Conservation (phyloP, 352 stramenopile species). For the Pythium brachiatum region DNA sequence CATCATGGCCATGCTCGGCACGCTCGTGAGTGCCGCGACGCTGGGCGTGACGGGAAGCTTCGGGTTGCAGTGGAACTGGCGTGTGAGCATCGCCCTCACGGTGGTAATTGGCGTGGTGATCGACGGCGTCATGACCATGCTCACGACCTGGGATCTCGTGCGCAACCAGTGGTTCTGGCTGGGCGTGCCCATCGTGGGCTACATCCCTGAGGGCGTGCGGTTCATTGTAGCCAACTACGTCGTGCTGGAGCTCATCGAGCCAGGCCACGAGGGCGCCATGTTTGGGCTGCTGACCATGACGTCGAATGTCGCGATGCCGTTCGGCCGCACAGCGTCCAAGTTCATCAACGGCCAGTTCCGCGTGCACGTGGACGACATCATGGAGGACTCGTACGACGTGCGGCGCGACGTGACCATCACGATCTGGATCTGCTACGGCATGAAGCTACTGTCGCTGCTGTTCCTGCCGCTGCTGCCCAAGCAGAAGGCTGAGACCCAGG, state of each 20-base stretch:
- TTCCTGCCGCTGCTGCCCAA: slow-evolving; percentile 22
- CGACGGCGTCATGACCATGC: slow-evolving; percentile 25
- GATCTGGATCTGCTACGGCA: slow-evolving; percentile 24
- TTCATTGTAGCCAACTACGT: slow-evolving; percentile 29
- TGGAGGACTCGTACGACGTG: slow-evolving; percentile 22
- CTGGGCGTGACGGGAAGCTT: slow-evolving; percentile 20
- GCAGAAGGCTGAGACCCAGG: slow-evolving; percentile 26
- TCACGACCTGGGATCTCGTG: slow-evolving; percentile 27
- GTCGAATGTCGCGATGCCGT: slow-evolving; percentile 16
- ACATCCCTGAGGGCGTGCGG: slow-evolving; percentile 22
- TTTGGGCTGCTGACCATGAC: slow-evolving; percentile 37
- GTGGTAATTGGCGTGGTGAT: slow-evolving; percentile 17
- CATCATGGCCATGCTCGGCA: slow-evolving; percentile 20
- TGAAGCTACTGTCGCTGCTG: slow-evolving; percentile 16
- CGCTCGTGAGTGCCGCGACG: slow-evolving; percentile 9
- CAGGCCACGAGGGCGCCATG: slow-evolving; percentile 16
- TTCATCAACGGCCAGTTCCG: slow-evolving; percentile 20
- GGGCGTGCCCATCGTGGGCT: slow-evolving; percentile 15
- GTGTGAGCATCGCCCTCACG: slow-evolving; percentile 15
- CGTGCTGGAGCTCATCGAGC: slow-evolving; percentile 22
- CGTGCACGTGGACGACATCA: slow-evolving; percentile 25
- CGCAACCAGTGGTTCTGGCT: slow-evolving; percentile 29
- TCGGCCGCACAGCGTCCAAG: slow-evolving; percentile 23
- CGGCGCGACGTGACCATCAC: slow-evolving; percentile 24
- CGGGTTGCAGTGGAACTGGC: slow-evolving; percentile 30